Conservation (phyloP, 768 basidiomycete species). For the Daedaleopsis sinensis region DNA sequence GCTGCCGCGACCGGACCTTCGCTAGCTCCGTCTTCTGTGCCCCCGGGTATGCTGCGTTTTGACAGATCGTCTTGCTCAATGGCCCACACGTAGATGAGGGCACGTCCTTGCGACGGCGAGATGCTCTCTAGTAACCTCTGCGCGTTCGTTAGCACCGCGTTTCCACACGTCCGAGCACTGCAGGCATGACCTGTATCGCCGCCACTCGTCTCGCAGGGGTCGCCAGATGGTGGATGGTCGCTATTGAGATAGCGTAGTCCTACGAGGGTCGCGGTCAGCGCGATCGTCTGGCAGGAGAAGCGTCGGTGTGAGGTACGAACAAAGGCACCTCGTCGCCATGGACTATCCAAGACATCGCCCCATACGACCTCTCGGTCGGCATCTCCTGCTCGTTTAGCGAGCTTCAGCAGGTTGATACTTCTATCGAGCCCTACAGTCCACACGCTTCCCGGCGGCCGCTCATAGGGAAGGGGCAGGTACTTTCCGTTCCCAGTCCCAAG, state of each 20-base stretch:
- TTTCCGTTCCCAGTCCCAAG: constrained; percentile 98
- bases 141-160: not conserved
- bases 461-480: constrained; percentile 79
- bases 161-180: too few species aligned
- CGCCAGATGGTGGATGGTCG: constrained; percentile 95
- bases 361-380: constrained; percentile 70
- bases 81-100: constrained; percentile 97
- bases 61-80: constrained; percentile 88
- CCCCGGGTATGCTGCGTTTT: constrained; percentile 62
- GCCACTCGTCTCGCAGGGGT: constrained; percentile 71
- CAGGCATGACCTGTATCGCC: constrained; percentile 68
- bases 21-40: constrained; percentile 28
- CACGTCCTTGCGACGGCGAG: constrained; percentile 68
- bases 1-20: constrained; percentile 18
- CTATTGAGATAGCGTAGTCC: constrained; percentile 98
- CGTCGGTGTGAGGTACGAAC: constrained; percentile 49
- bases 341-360: constrained; percentile 73
- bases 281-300: not conserved
- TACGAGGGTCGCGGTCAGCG: constrained; percentile 34
- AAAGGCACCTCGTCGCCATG: constrained; percentile 81
- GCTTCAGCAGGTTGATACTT: constrained; percentile 74
- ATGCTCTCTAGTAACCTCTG: constrained; percentile 69
- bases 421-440: constrained; percentile 87
- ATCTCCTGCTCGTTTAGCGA: constrained; percentile 69
- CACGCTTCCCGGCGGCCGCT: constrained; percentile 54